A percentile compares a stretch with the other conserved stretches of the same genome.
phyloP scores from a whole-genome alignment of 2,329 filamentous ascomycete genomes.

The Aspergillus aculeatus region DNA sequence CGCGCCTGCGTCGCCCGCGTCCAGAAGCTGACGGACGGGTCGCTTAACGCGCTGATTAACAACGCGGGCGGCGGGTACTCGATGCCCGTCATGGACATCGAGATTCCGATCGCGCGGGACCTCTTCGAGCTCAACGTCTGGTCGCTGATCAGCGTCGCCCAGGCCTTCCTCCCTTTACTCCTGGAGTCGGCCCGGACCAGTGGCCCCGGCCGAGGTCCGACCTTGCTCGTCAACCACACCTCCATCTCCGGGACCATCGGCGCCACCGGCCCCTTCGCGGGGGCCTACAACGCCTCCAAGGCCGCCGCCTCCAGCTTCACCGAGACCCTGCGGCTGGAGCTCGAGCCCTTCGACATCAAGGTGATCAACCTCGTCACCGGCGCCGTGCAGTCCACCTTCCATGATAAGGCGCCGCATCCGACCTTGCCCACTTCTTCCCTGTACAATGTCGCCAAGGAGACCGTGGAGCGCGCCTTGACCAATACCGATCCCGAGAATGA shows the following conservation, averaged over 20 bases:
- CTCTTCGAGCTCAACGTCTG: not conserved
- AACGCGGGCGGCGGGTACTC: not conserved
- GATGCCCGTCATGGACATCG: too few relatives aligned
- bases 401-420: too few relatives aligned
- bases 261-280: not conserved
- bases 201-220: not conserved
- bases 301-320: not conserved
- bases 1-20: not conserved
- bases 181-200: not conserved
- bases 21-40: not conserved
- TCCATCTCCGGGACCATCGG: too few relatives aligned
- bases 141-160: not conserved
- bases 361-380: not conserved
- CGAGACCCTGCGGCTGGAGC: not conserved
- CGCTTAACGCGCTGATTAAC: not conserved
- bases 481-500: too few relatives aligned
- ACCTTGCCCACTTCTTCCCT: too few relatives aligned
- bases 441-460: not conserved
- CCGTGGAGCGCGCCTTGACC: too few relatives aligned
- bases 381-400: too few relatives aligned
- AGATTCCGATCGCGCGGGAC: not conserved
- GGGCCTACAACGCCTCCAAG: not conserved
- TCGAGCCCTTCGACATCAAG: not conserved
- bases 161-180: not conserved
- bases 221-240: not conserved